Evolutionary conservation across 306 rosid genomes (phyloP), one percentile per base, ranked within the genome.

Genomic region (Ammopiptanthus mongolicus): DNA sequence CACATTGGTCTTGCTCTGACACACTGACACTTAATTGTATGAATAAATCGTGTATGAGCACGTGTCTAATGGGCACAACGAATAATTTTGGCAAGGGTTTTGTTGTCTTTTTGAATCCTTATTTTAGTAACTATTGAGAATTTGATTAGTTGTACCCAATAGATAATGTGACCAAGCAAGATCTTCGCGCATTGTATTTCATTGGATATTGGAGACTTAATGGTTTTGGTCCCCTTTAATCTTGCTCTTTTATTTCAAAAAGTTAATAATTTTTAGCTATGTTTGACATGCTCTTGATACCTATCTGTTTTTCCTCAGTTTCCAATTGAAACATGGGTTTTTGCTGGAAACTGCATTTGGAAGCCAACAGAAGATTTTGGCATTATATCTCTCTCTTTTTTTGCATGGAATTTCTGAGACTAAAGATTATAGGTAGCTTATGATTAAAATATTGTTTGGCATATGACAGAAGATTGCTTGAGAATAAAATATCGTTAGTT

Each of bases 391-490:
- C 14, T 4, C 46, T 52, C n/a, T 48, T 51, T 73, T 56, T 66
- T 44, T 10, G 48, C 48, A 29, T 73, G 46, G 17, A 14, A 57
- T 36, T 28, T 65, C 31, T 2, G n/a, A 6, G 28, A 10, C 22
- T 62, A 28, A 79, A 29, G 66, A 5, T 56, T 74, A 25, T 69
- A 14, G 31, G 39, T 44, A 12, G 73, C 56, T 74, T 63, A 57
- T 69, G 73, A 59, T 60, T 79, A 48, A 62, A 28, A 47, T 50
- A 19, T 29, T 57, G n/a, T 51, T 61, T 46, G 41, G 18, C 80
- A 65, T 10, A 46, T 48, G 46, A 57, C 13, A 65, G 48, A 62
- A 68, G 23, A 47, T 71, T 82, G 65, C 65, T 71, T 37, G 17
- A 47, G 46, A 77, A 48, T 5, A 42, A 42, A 13, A 34, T 22